Evolutionary conservation across 805 yeast genomes (phyloP), one percentile per base, ranked within the genome.

Genomic region (Wickerhamomyces xylosicus): DNA sequence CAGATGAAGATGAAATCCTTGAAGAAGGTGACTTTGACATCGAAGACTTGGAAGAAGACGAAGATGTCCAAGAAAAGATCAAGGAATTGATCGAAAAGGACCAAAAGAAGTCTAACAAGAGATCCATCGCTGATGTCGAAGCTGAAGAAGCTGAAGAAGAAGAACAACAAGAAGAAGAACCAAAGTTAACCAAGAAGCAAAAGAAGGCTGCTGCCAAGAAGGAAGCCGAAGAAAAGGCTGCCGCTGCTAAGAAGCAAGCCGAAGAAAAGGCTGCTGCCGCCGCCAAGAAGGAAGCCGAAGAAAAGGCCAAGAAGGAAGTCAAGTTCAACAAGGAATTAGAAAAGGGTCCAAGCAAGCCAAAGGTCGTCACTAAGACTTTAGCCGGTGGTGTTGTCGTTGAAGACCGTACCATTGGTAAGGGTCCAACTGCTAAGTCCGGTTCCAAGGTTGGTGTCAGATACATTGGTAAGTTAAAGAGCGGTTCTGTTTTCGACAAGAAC

Each of bases 391-490:
- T 92, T 52, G 68, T 83, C 45, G 69, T 87, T 57, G 98, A 92
- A 72, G 98, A 92, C 71, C 82, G 95, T 65, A 78, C 81, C 45
- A 63, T 71, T 43, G 98, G 98, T 57, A 74, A 77, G 43, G 99
- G 98, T 45, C 78, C 85, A 53, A 69, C 71, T 47, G 95, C 95
- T 59, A 89, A 87, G 71, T 69, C 73, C 53, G 95, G 95, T 45
- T 74, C 84, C 68, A 85, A 75, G 62, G 95, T 92, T 49, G 94
- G 95, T 61, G 89, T 92, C 66, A 79, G 98, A 72, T 92, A 92
- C 77, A 84, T 92, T 53, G 98, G 98, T 61, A 94, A 92, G 72
- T 79, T 92, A 63, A 82, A 84, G 70, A 87, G 89, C 69, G 98
- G 97, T 53, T 85, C 85, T 63, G 87, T 85, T 37, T 92, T 92